A percentile compares a stretch with the other conserved stretches of the same genome.
phyloP scores from a whole-genome alignment of 139 green algal species.

The Chlorella vulgaris region DNA sequence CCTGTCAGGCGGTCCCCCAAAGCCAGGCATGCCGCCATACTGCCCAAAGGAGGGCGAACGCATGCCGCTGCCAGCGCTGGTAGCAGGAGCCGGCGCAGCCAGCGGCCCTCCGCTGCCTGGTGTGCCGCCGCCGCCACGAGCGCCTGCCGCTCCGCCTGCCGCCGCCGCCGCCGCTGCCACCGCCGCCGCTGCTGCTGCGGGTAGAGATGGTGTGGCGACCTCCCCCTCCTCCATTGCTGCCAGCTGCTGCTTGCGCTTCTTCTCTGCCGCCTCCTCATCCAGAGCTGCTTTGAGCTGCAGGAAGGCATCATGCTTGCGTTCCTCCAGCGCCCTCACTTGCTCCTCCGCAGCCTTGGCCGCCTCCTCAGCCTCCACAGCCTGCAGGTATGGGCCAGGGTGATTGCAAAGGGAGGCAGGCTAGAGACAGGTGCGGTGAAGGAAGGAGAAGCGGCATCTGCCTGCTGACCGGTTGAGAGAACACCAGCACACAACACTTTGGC shows the following conservation, averaged over 20 bases:
- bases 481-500: too few species aligned
- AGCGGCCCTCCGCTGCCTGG: too few species aligned
- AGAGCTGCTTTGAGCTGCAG: slow-evolving; percentile 19
- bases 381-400: background rate
- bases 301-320: slow-evolving; percentile 14
- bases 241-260: slow-evolving; percentile 21
- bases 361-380: slow-evolving; percentile 4
- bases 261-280: slow-evolving; percentile 20
- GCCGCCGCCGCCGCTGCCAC: background rate
- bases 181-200: background rate
- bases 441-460: background rate
- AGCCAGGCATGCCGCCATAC: background rate
- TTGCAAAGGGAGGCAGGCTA: background rate
- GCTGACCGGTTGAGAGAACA: too few species aligned
- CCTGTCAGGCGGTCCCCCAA: background rate
- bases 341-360: background rate
- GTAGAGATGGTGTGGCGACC: background rate
- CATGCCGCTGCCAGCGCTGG: background rate
- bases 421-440: too few species aligned
- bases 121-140: too few species aligned
- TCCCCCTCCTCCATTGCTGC: slow-evolving; percentile 30
- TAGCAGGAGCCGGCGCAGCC: too few species aligned
- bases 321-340: slow-evolving; percentile 1
- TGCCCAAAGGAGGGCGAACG: background rate
- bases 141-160: too few species aligned